Evolutionary conservation across 495 filamentous ascomycete genomes (phyloP).

Genomic region (Glonium stellatum): DNA sequence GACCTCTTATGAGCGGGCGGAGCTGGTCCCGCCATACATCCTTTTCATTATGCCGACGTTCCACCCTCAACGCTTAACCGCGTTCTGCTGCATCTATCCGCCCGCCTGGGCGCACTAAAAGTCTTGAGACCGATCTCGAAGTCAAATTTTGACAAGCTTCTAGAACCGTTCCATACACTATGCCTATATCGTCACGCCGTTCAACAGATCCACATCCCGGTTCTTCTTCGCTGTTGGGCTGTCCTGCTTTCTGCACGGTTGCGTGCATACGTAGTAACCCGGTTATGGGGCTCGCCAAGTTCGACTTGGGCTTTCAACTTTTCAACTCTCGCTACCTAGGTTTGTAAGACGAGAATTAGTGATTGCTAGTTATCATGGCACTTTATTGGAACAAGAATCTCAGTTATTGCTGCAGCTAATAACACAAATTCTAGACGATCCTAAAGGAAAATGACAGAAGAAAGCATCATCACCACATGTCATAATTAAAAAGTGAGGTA

Average conservation of each 20-base stretch:
- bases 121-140: neutral
- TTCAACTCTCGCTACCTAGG: neutral
- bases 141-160: constrained; percentile 1
- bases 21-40: no score
- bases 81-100: no score
- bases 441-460: neutral
- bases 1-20: no score
- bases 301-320: neutral
- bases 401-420: neutral
- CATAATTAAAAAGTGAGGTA: neutral
- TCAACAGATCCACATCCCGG: no score
- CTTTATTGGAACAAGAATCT: neutral
- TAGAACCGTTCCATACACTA: constrained; percentile 1
- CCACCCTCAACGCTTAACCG: no score
- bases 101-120: no score
- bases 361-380: neutral
- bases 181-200: neutral
- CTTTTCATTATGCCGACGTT: no score
- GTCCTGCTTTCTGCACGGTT: no score
- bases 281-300: neutral
- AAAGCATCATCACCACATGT: neutral
- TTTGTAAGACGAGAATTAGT: neutral
- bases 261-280: no score
- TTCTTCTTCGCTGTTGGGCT: no score
- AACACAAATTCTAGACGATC: neutral